Evolutionary conservation across 2,329 filamentous ascomycete species (phyloP).

Genomic region (Aspergillus novofumigatus): DNA sequence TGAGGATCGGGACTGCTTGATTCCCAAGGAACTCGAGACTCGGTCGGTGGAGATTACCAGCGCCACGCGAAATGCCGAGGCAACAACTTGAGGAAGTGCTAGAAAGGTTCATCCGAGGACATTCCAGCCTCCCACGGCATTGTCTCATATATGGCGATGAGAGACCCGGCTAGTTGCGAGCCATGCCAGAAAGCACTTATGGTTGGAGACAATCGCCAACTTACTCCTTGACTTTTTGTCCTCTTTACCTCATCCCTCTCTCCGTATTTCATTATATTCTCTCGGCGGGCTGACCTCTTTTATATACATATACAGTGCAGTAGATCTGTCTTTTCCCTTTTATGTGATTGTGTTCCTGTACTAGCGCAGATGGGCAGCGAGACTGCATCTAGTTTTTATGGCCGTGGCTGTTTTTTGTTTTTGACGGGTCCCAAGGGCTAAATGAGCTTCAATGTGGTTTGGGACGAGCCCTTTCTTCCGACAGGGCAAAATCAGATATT

Average conservation of each 20-base stretch:
- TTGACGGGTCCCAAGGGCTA: not conserved
- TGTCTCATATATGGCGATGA: too few species aligned
- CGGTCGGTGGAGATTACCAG: constrained; percentile 33
- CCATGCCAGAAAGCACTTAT: too few species aligned
- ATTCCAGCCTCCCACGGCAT: too few species aligned
- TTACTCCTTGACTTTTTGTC: not conserved
- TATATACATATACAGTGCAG: constrained; percentile 15
- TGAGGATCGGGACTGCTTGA: constrained; percentile 15
- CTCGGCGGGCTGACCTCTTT: constrained; percentile 11
- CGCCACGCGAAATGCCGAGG: constrained; percentile 20
- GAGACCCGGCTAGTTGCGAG: too few species aligned
- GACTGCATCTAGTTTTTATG: constrained; percentile 5
- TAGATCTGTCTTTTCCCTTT: constrained; percentile 13
- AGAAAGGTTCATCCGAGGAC: not conserved
- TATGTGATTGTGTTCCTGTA: not conserved
- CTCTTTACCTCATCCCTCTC: not conserved
- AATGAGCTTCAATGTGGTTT: not conserved
- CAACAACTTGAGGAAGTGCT: constrained; percentile 22
- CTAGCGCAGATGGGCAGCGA: constrained; percentile 1
- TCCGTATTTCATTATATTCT: not conserved
- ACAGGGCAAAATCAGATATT: not conserved
- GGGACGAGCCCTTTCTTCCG: not conserved
- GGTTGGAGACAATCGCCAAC: too few species aligned
- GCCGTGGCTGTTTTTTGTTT: not conserved
- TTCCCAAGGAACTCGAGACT: constrained; percentile 35